Percentiles rank a stretch among this genome's conserved stretches.
Evolutionary conservation across 148 eudicot species (phyloP).

Genomic region (Tetragonia tetragonoides): DNA sequence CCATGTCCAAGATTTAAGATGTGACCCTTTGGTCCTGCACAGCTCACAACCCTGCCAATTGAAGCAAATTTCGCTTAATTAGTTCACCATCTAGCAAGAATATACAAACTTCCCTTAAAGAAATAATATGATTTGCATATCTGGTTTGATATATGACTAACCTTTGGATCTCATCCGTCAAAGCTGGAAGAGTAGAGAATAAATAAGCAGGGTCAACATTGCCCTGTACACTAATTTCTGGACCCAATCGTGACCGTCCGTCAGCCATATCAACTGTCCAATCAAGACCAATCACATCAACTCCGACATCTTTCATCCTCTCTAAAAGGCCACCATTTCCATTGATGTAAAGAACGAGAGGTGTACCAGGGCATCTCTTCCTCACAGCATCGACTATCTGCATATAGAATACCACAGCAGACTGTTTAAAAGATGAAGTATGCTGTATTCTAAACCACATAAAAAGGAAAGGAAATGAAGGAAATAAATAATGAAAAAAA

Average conservation of each 20-base stretch:
- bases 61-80: conserved; percentile 3
- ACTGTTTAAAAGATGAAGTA: background rate
- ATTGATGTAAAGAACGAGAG: conserved; percentile 88
- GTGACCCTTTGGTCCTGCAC: conserved; percentile 88
- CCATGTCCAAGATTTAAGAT: conserved; percentile 92
- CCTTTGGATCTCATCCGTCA: conserved; percentile 89
- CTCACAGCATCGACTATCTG: conserved; percentile 76
- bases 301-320: conserved; percentile 87
- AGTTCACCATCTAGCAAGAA: background rate
- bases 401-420: conserved; percentile 10
- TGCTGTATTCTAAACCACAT: background rate
- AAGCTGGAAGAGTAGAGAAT: conserved; percentile 80
- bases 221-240: conserved; percentile 73
- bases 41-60: conserved; percentile 74
- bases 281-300: conserved; percentile 92
- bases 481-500: background rate
- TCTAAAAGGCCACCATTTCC: conserved; percentile 96
- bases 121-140: background rate
- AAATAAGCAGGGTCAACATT: conserved; percentile 89
- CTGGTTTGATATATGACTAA: conserved; percentile 26
- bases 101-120: background rate
- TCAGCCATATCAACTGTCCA: conserved; percentile 99
- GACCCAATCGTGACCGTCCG: conserved; percentile 84
- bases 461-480: background rate
- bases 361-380: conserved; percentile 75